Percentiles rank a stretch among this genome's conserved stretches.
These are phyloP conservation scores for Pulicaria dysenterica DNA, from an alignment of 129 eudicot species.

Conservation along the genomic window DNA sequence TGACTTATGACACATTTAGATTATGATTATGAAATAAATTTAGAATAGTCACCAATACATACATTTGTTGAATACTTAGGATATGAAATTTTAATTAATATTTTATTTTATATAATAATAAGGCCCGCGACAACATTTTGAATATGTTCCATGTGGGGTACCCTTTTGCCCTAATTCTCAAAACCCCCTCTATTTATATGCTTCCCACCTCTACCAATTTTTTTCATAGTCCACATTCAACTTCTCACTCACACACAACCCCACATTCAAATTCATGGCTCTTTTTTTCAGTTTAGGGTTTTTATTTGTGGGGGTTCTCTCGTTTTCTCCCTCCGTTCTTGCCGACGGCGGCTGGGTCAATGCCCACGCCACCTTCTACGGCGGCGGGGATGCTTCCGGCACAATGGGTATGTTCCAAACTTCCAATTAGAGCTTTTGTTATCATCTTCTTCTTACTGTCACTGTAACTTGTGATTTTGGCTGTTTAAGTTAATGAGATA, in stretches of 20 bases:
- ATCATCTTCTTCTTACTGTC: background rate
- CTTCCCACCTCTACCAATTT: conserved; percentile 8
- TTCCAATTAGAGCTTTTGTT: too few species aligned
- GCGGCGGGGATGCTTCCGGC: conserved; percentile 75
- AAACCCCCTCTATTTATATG: conserved; percentile 41
- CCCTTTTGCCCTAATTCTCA: conserved; percentile 14
- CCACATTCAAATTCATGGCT: conserved; percentile 30
- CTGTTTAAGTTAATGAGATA: background rate
- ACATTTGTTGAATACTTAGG: background rate
- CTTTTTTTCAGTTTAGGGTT: conserved; percentile 10
- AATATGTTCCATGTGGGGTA: conserved; percentile 22
- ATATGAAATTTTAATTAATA: background rate
- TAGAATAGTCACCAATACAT: background rate
- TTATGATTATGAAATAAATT: background rate
- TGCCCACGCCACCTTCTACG: conserved; percentile 69
- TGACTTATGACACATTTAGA: too few species aligned
- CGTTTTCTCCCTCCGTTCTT: conserved; percentile 37
- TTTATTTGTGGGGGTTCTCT: conserved; percentile 38
- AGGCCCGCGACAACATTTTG: conserved; percentile 39
- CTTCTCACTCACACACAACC: background rate
- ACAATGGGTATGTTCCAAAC: conserved; percentile 51
- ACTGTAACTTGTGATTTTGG: background rate
- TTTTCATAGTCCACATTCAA: conserved; percentile 17
- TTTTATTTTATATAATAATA: too few species aligned
- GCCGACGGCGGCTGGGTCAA: conserved; percentile 53